Percentiles rank a stretch among this genome's conserved stretches.
Evolutionary conservation across 2,329 filamentous ascomycete species (phyloP).

Genomic region (Trichoderma polysporum): DNA sequence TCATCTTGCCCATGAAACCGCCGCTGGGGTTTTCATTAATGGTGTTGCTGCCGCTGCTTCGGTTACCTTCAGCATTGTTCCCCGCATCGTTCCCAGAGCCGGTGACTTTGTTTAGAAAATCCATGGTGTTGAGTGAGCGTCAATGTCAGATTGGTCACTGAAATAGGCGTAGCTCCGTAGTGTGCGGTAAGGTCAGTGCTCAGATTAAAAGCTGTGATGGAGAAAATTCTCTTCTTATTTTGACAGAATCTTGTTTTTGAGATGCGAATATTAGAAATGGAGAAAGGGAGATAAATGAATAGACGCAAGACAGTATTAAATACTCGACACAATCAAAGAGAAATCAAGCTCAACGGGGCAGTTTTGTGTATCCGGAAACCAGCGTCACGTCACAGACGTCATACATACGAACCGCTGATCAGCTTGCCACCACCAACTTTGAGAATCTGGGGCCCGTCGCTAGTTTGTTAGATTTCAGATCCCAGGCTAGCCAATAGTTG

Average conservation of each 20-base stretch:
- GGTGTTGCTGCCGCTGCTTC: constrained; percentile 44
- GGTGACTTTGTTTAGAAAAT: constrained; percentile 20
- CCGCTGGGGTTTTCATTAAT: too few relatives aligned
- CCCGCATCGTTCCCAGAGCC: neutral
- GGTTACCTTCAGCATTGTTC: constrained; percentile 43
- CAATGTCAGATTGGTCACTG: too few relatives aligned
- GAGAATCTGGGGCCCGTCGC: neutral
- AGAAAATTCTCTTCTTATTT: too few relatives aligned
- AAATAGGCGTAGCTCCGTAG: too few relatives aligned
- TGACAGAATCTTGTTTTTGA: too few relatives aligned
- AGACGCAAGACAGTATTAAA: too few relatives aligned
- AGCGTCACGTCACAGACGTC: constrained; percentile 9
- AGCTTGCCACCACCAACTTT: neutral
- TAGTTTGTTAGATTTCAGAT: neutral
- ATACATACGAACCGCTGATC: neutral
- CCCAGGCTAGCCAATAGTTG: neutral
- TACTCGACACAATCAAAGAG: neutral
- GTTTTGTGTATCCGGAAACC: neutral
- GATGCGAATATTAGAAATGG: too few relatives aligned
- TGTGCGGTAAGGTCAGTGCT: too few relatives aligned
- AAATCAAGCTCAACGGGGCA: neutral
- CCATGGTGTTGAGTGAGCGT: constrained; percentile 17
- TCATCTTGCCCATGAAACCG: constrained; percentile 68
- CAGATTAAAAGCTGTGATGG: too few relatives aligned
- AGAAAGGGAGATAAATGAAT: neutral